Evolutionary conservation across 225 moss, liverwort and hornwort species (phyloP), one percentile per base, ranked within the genome.

Genomic region (Asterella californica): DNA sequence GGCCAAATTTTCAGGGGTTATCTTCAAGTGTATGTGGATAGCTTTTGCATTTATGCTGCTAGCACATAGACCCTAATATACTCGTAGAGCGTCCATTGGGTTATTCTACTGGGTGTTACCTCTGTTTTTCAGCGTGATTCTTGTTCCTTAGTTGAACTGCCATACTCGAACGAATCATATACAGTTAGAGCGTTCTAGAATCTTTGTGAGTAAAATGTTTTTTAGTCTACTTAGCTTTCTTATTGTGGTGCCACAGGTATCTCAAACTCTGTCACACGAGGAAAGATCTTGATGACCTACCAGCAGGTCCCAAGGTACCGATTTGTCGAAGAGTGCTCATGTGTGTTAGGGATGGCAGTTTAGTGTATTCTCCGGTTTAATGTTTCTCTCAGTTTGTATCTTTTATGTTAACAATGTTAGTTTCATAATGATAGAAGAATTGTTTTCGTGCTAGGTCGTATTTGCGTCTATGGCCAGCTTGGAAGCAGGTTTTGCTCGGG

Each of bases 381-480:
- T n/a, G 46, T 17, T 47, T 71, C n/a, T 42, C 42, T 2, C 42
- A 14, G 37, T 27, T 47, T n/a, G 3, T 37, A 15, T 34, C 18
- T 21, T 17, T 0, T 42, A 52, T 52, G 7, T 71, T 6, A 71
- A 2, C 24, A 25, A 50, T 18, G 18, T 72, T 24, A n/a, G 72
- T 48, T 4, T 47, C 15, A 48, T 74, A 48, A 48, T 25, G 22
- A 21, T 37, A 2, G 10, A 14, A 34, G 12, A 10, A 10, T 45
- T 77, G 42, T 0, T 10, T 5, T 12, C 85, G 42, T 89, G 77
- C 52, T 79, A 95, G 95, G 94, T 99, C 76, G 90, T 99, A 24
- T 95, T 99, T 84, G 99, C 99, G 79, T 95, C 99, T 33, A 95
- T 93, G 99, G 95, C 99, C 74, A 99, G 99, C 88, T 86, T 99